Percentiles rank a stretch among this genome's conserved stretches.
Conservation (phyloP, 1,284 basidiomycete genomes). For the Puccinia novopanici region DNA sequence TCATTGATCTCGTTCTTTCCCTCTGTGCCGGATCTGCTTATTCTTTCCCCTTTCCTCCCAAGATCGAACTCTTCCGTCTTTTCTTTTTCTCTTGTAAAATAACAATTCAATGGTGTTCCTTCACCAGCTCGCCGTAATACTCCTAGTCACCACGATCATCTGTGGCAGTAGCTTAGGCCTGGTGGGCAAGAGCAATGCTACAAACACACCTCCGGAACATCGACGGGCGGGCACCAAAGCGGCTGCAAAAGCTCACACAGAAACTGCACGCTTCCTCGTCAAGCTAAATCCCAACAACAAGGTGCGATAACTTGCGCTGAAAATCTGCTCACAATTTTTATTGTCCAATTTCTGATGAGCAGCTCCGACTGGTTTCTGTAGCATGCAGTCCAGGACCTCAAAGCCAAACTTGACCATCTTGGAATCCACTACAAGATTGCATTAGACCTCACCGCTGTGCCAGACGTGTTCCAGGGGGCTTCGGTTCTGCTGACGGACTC, state of each 20-base stretch:
- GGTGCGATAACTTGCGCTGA: neutral
- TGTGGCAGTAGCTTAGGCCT: neutral
- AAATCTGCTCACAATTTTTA: neutral
- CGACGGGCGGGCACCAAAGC: too few relatives aligned
- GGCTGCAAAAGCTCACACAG: neutral
- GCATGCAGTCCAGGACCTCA: constrained; percentile 1
- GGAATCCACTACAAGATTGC: neutral
- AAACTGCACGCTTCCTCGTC: neutral
- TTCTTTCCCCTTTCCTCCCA: neutral
- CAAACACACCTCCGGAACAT: neutral
- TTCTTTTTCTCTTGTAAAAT: neutral
- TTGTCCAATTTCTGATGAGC: neutral
- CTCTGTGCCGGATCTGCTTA: neutral
- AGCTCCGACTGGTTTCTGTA: neutral
- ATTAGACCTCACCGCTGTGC: neutral
- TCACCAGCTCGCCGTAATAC: constrained; percentile 1
- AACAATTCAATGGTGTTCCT: neutral
- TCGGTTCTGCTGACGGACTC: neutral
- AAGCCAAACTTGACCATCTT: neutral
- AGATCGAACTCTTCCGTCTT: neutral
- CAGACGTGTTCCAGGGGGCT: neutral
- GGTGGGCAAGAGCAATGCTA: neutral
- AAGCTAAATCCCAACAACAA: neutral
- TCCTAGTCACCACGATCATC: neutral
- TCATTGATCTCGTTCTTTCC: too few relatives aligned